These are phyloP conservation scores for Clarireedia paspali DNA, from an alignment of 2,329 filamentous ascomycete species.

Conservation along the genomic window DNA sequence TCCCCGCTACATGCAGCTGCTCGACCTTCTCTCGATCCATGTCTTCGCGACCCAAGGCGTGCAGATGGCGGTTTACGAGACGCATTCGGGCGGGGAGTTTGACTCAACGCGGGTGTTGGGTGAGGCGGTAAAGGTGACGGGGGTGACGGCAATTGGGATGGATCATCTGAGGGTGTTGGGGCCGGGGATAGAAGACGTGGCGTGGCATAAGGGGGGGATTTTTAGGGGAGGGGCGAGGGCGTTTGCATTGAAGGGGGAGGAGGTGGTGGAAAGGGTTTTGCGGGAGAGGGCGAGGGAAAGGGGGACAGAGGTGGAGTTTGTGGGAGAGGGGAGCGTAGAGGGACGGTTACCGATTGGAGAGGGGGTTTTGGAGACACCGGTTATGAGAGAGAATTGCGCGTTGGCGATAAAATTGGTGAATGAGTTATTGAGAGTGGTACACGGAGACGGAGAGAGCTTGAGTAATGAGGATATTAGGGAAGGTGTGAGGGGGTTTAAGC, in stretches of 20 bases:
- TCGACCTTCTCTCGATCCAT: conserved; percentile 59
- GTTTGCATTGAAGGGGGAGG: conserved; percentile 47
- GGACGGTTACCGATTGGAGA: too few species aligned
- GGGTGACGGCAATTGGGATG: conserved; percentile 55
- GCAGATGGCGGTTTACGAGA: conserved; percentile 55
- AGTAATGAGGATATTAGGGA: too few species aligned
- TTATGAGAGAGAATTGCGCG: too few species aligned
- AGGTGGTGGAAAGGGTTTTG: conserved; percentile 38
- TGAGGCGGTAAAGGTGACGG: conserved; percentile 43
- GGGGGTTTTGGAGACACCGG: too few species aligned
- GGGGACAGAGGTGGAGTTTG: conserved; percentile 31
- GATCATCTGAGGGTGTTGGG: conserved; percentile 59
- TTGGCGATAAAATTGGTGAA: too few species aligned
- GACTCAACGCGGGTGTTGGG: conserved; percentile 60
- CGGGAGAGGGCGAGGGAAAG: conserved; percentile 40
- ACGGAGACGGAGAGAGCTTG: background rate
- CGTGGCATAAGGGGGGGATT: conserved; percentile 67
- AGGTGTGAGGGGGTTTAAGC: conserved; percentile 26
- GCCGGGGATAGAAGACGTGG: conserved; percentile 52
- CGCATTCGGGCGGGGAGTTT: conserved; percentile 58
- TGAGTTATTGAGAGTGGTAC: background rate
- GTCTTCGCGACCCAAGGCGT: conserved; percentile 55
- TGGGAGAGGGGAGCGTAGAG: too few species aligned
- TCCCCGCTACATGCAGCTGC: conserved; percentile 50
- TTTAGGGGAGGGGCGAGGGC: conserved; percentile 55